Conservation (phyloP, 495 filamentous ascomycete species). For the Podospora appendiculata region DNA sequence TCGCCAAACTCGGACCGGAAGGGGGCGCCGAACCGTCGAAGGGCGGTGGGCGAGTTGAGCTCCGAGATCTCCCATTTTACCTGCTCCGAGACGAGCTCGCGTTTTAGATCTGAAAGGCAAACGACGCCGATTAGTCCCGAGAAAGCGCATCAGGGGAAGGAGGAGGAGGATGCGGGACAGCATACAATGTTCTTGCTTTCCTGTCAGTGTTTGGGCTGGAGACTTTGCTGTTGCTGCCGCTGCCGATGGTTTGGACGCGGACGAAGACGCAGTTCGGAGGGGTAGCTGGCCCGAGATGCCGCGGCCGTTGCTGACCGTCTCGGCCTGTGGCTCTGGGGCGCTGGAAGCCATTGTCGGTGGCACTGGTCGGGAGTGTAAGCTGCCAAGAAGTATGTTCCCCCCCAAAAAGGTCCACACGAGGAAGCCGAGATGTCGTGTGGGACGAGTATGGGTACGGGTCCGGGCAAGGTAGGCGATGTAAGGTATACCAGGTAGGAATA, state of each 20-base stretch:
- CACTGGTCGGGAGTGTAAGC: no score
- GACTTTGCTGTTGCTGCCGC: neutral
- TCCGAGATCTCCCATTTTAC: conserved; percentile 83
- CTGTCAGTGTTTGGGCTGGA: conserved; percentile 53
- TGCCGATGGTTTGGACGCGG: neutral
- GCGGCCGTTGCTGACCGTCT: no score
- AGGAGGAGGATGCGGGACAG: neutral
- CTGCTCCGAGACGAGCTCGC: conserved; percentile 86
- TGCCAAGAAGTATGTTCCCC: no score
- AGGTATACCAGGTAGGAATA: no score
- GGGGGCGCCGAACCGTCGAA: conserved; percentile 90
- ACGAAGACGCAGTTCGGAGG: conserved; percentile 6
- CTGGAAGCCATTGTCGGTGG: no score
- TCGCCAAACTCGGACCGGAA: conserved; percentile 90
- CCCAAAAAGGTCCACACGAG: no score
- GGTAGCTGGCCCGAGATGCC: conserved; percentile 1
- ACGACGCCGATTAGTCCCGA: neutral
- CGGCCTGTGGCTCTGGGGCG: no score
- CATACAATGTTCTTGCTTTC: conserved; percentile 97
- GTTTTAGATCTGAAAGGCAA: conserved; percentile 73
- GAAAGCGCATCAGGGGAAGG: no score
- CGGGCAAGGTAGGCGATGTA: no score
- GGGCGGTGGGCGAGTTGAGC: conserved; percentile 85
- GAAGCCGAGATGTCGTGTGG: no score
- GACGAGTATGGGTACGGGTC: no score